A percentile compares a stretch with the other conserved stretches of the same genome.
Evolutionary conservation across 1,284 basidiomycete species (phyloP).

Genomic region (Apiotrichum domesticum): DNA sequence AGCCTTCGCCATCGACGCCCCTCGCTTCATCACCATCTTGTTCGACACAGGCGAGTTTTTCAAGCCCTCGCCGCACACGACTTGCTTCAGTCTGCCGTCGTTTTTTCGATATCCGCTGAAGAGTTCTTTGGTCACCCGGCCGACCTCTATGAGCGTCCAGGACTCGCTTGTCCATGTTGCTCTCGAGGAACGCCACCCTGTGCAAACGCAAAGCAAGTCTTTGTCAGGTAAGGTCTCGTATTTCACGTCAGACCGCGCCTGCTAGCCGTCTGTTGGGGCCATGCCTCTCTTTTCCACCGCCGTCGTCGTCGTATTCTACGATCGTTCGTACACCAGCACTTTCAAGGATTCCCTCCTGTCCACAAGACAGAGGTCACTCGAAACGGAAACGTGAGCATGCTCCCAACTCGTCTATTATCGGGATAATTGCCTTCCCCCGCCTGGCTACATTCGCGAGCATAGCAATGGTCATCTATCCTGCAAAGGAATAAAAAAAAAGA

Average conservation of each 20-base stretch:
- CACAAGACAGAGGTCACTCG: not conserved
- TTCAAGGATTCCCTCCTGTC: too few relatives aligned
- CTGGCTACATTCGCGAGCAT: constrained; percentile 23
- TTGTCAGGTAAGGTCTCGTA: not conserved
- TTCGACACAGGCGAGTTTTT: too few relatives aligned
- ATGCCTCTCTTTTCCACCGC: not conserved
- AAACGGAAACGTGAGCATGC: constrained; percentile 1
- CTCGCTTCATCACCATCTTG: too few relatives aligned
- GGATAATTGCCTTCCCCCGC: constrained; percentile 22
- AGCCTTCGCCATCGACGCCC: too few relatives aligned
- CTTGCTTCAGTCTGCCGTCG: not conserved
- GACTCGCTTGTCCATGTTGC: not conserved
- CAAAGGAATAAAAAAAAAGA: not conserved
- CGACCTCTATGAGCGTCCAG: not conserved
- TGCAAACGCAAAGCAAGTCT: not conserved
- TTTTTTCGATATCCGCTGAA: not conserved
- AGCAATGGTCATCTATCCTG: constrained; percentile 6
- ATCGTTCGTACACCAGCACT: not conserved
- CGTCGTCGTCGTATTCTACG: not conserved
- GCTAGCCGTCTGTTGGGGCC: not conserved
- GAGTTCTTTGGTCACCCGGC: not conserved
- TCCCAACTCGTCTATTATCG: not conserved
- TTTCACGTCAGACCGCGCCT: not conserved
- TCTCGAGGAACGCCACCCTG: not conserved
- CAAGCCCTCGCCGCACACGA: not conserved